Evolutionary conservation across 495 filamentous ascomycete genomes (phyloP), one percentile per base, ranked within the genome.

Genomic region (Cenococcum geophilum): DNA sequence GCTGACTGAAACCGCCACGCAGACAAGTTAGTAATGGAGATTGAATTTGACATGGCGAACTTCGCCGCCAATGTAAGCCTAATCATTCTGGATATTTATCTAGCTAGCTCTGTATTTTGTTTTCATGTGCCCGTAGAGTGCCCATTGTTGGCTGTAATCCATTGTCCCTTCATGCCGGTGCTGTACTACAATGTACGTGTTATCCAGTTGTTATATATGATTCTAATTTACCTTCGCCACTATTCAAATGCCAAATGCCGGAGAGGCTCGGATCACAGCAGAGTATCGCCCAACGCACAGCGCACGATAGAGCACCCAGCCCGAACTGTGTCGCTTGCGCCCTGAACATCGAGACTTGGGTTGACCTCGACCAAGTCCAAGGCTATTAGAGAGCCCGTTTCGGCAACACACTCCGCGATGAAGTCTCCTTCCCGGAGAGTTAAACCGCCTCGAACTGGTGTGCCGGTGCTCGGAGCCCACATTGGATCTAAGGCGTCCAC

Each of bases 301-400:
- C 93, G 80, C 11, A 98, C 89, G 63, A 98, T 76, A 47, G 87
- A 92, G 73, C 91, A 93, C 1, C 93, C 93, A 8, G 91, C 87
- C 34, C 91, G 77, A 60, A 98, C 88, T 1, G 93, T 98, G 73
- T 97, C 91, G 27, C 81, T 79, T 0, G 91, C 91, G 1, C 89
- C 91, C 52, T 84, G 80, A 16, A 77, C 76, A 65, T 89, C 92
- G 62, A 95, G 75, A 60, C 83, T 87, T 8, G 92, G 92, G 77
- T 99, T 99, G 59, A 99, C 95, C 76, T 99, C 93, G 20, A 89
- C 95, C 71, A 99, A 76, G 73, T 99, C 93, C 77, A 99, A 84
- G 12, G 92, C 91, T 6, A 97, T 80, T 60, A 97, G 73, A 70
- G 85, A 91, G 23, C 95, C 95, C 1, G 92, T 96, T 78, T 92